These are phyloP conservation scores for Didymella sp. DNA, from an alignment of 2,329 filamentous ascomycete genomes.

Conservation along the genomic window DNA sequence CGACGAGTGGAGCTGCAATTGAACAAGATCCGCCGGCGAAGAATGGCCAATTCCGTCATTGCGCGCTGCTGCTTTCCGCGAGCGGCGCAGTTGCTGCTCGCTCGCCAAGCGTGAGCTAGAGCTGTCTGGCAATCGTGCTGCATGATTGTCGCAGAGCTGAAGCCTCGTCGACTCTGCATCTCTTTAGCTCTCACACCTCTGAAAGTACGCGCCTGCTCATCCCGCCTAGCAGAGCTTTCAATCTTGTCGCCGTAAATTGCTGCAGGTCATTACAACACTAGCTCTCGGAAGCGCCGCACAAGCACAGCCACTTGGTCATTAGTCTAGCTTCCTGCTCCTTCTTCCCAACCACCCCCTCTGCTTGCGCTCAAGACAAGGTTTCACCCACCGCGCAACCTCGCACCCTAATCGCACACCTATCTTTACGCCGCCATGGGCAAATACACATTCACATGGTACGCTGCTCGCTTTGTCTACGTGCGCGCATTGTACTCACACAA, in stretches of 20 bases:
- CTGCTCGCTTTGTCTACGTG: conserved; percentile 24
- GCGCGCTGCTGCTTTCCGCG: conserved; percentile 19
- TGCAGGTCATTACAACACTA: conserved; percentile 30
- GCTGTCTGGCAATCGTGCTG: conserved; percentile 19
- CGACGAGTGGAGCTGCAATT: conserved; percentile 26
- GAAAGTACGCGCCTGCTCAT: conserved; percentile 23
- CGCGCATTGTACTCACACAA: conserved; percentile 32
- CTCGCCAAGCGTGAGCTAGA: conserved; percentile 14
- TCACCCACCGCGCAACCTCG: conserved; percentile 29
- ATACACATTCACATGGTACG: conserved; percentile 75
- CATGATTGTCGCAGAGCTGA: conserved; percentile 21
- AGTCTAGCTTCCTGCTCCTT: conserved; percentile 32
- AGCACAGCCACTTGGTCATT: conserved; percentile 30
- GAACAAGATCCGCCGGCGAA: conserved; percentile 18
- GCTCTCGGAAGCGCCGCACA: conserved; percentile 33
- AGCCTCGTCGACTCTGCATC: conserved; percentile 30
- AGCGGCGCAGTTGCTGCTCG: conserved; percentile 8
- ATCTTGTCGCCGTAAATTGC: conserved; percentile 13
- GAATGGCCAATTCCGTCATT: conserved; percentile 28
- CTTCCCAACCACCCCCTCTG: conserved; percentile 34
- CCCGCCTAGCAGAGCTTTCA: conserved; percentile 25
- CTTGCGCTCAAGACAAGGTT: conserved; percentile 37
- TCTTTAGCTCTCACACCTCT: conserved; percentile 14
- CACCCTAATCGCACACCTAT: conserved; percentile 25
- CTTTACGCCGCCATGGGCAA: conserved; percentile 62